These are phyloP conservation scores for Trichoderma breve DNA, from an alignment of 2,329 filamentous ascomycete species.

Conservation along the genomic window DNA sequence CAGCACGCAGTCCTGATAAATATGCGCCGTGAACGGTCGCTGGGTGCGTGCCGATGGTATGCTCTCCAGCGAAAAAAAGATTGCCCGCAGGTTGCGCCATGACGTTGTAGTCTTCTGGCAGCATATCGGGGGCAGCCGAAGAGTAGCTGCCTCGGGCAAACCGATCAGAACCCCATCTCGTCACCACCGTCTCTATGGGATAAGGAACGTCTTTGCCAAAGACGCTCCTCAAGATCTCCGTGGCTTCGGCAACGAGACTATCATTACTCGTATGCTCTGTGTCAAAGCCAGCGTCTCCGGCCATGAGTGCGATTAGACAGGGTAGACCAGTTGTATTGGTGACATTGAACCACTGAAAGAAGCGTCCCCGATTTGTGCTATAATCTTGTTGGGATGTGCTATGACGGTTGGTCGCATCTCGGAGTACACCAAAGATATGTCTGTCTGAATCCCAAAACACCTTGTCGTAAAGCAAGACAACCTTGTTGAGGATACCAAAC, in stretches of 20 bases:
- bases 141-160: constrained; percentile 97
- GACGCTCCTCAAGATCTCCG: constrained; percentile 70
- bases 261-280: constrained; percentile 76
- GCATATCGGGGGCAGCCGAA: constrained; percentile 80
- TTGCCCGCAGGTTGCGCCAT: constrained; percentile 86
- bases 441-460: constrained; percentile 87
- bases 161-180: constrained; percentile 84
- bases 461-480: constrained; percentile 83
- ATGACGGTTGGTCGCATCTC: constrained; percentile 65
- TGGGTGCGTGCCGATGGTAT: constrained; percentile 92
- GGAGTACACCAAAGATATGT: constrained; percentile 91
- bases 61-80: constrained; percentile 92
- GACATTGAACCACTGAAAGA: constrained; percentile 98
- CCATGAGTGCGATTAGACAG: constrained; percentile 89
- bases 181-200: constrained; percentile 83
- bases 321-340: constrained; percentile 85
- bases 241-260: constrained; percentile 76
- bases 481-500: constrained; percentile 93
- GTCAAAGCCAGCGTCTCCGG: constrained; percentile 87
- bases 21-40: constrained; percentile 97
- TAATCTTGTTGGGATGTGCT: constrained; percentile 82
- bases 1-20: constrained; percentile 84
- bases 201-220: constrained; percentile 70
- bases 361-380: constrained; percentile 74
- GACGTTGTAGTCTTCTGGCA: constrained; percentile 82